phyloP scores from a whole-genome alignment of 1,284 basidiomycete genomes.

The Sparassis latifolia region DNA sequence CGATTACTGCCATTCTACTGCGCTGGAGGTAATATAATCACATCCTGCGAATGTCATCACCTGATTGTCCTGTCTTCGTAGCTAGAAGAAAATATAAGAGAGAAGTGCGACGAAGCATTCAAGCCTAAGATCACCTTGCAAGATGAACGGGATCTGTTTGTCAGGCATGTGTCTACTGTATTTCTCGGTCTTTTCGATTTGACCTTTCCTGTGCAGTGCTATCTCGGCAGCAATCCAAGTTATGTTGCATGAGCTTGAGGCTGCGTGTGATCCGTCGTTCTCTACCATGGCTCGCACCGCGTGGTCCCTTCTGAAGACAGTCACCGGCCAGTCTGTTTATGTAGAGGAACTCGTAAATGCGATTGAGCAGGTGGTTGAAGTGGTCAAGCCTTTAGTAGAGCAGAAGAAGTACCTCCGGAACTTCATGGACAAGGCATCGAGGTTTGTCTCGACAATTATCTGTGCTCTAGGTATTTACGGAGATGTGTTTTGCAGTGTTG shows the following conservation, averaged over 20 bases:
- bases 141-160: constrained; percentile 82
- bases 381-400: constrained; percentile 71
- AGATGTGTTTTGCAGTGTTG: constrained; percentile 43
- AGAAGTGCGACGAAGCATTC: constrained; percentile 72
- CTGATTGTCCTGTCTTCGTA: constrained; percentile 24
- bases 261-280: constrained; percentile 72
- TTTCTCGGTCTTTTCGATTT: neutral
- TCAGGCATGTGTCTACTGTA: constrained; percentile 45
- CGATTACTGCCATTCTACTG: constrained; percentile 94
- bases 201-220: constrained; percentile 39
- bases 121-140: constrained; percentile 81
- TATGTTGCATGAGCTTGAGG: constrained; percentile 79
- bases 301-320: constrained; percentile 76
- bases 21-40: constrained; percentile 55
- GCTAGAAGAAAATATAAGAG: constrained; percentile 88
- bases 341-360: constrained; percentile 67
- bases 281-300: constrained; percentile 66
- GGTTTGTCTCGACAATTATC: constrained; percentile 36
- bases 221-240: constrained; percentile 77
- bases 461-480: neutral
- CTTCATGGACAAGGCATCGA: constrained; percentile 86
- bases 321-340: constrained; percentile 81
- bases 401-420: constrained; percentile 91
- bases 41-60: neutral
- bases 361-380: constrained; percentile 57